Evolutionary conservation across 208 protist genomes (phyloP).

Genomic region (Acanthamoeba sp.): DNA sequence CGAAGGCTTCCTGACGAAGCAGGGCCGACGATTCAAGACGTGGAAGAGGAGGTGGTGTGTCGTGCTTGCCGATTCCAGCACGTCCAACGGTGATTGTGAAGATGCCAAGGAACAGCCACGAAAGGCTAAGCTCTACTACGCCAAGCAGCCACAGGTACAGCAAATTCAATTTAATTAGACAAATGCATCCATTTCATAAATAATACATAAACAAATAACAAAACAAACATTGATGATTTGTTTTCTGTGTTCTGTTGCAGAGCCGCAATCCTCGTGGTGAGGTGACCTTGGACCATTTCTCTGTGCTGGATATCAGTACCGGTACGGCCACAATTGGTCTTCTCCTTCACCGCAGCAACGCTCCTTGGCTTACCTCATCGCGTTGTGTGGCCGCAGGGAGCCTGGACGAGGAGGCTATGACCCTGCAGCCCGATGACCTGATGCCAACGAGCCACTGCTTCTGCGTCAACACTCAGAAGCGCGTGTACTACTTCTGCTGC

Average conservation of each 20-base stretch:
- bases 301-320: slow-evolving; percentile 5
- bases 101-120: not conserved
- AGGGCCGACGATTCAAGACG: slow-evolving; percentile 37
- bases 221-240: not conserved
- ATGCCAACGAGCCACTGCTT: slow-evolving; percentile 29
- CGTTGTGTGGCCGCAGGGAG: not conserved
- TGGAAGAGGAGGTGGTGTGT: slow-evolving; percentile 27
- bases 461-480: slow-evolving; percentile 30
- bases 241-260: not conserved
- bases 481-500: slow-evolving; percentile 29
- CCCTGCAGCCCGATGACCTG: not conserved
- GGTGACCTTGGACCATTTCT: slow-evolving; percentile 24
- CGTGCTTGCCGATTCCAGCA: not conserved
- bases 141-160: not conserved
- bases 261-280: not conserved
- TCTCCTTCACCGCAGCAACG: not conserved
- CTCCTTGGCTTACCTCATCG: not conserved
- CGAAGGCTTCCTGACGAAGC: slow-evolving; percentile 26
- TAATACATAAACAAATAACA: not conserved
- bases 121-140: not conserved
- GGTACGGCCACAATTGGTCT: not conserved
- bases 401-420: not conserved
- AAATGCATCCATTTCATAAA: not conserved
- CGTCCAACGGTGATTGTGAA: not conserved
- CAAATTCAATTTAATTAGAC: not conserved